Conservation (phyloP, 352 stramenopile species). For the Saprolegnia parasitica region DNA sequence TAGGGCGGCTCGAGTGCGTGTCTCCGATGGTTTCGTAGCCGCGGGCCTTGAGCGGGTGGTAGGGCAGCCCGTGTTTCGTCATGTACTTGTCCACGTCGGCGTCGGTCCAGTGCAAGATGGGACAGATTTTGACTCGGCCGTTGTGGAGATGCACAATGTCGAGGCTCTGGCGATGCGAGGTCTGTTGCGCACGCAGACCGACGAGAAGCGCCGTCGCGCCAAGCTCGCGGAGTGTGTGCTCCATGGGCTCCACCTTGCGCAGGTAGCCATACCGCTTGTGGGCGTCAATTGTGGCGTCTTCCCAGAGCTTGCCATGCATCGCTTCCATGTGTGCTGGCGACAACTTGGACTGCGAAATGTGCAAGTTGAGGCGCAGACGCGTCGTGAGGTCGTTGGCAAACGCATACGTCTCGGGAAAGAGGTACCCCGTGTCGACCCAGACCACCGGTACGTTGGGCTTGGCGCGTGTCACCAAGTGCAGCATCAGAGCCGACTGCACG, state of each 20-base stretch:
- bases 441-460: slow-evolving; percentile 60
- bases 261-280: slow-evolving; percentile 78
- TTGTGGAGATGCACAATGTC: slow-evolving; percentile 74
- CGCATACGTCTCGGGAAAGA: slow-evolving; percentile 78
- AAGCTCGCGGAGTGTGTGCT: slow-evolving; percentile 60
- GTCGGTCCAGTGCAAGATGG: slow-evolving; percentile 79
- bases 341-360: slow-evolving; percentile 71
- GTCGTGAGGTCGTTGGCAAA: slow-evolving; percentile 64
- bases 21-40: slow-evolving; percentile 82
- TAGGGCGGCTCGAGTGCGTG: slow-evolving; percentile 75
- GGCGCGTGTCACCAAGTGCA: slow-evolving; percentile 60
- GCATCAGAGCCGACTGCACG: slow-evolving; percentile 81
- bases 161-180: slow-evolving; percentile 56
- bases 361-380: slow-evolving; percentile 60
- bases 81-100: slow-evolving; percentile 74
- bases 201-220: slow-evolving; percentile 60
- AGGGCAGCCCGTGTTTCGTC: slow-evolving; percentile 54
- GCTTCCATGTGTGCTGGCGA: slow-evolving; percentile 78
- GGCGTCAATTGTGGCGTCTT: slow-evolving; percentile 59
- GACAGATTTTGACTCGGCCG: slow-evolving; percentile 78
- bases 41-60: slow-evolving; percentile 78
- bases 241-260: slow-evolving; percentile 85
- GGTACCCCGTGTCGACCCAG: slow-evolving; percentile 82
- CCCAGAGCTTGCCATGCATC: slow-evolving; percentile 79
- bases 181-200: slow-evolving; percentile 76